phyloP scores from a whole-genome alignment of 371 early-diverging fungal genomes.

The Circinella minor region DNA sequence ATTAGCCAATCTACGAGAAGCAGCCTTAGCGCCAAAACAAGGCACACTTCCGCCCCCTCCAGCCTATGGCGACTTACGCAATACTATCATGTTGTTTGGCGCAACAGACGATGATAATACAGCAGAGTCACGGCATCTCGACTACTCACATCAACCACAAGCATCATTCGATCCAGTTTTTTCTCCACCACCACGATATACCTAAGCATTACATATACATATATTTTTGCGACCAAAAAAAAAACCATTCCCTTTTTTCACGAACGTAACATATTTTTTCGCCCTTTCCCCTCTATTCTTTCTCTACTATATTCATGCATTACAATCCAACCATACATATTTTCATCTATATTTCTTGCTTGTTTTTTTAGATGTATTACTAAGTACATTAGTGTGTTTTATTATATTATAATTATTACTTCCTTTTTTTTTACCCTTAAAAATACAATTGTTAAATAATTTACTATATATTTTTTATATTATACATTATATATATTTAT shows the following conservation, averaged over 20 bases:
- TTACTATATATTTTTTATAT: not conserved
- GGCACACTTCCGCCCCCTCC: slow-evolving; percentile 63
- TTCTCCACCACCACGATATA: slow-evolving; percentile 18
- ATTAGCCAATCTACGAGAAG: slow-evolving; percentile 71
- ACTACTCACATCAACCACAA: slow-evolving; percentile 16
- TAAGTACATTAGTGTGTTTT: not conserved
- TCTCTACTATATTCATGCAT: slow-evolving; percentile 1
- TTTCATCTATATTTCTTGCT: not conserved
- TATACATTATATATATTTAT: too few relatives aligned
- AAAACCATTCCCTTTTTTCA: not conserved
- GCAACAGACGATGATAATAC: slow-evolving; percentile 14
- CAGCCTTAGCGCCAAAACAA: slow-evolving; percentile 69
- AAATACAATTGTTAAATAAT: slow-evolving; percentile 1
- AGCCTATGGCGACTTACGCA: slow-evolving; percentile 55
- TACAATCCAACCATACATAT: not conserved
- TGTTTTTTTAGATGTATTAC: not conserved
- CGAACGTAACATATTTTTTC: too few relatives aligned
- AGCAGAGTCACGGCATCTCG: slow-evolving; percentile 13
- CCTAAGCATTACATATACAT: slow-evolving; percentile 1
- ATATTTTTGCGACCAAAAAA: not conserved
- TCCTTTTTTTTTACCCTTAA: not conserved
- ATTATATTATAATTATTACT: not conserved
- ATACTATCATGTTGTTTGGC: slow-evolving; percentile 48
- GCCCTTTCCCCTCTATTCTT: not conserved
- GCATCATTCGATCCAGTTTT: not conserved